phyloP scores from a whole-genome alignment of 2,329 filamentous ascomycete species.

The Blastomyces silverae region DNA sequence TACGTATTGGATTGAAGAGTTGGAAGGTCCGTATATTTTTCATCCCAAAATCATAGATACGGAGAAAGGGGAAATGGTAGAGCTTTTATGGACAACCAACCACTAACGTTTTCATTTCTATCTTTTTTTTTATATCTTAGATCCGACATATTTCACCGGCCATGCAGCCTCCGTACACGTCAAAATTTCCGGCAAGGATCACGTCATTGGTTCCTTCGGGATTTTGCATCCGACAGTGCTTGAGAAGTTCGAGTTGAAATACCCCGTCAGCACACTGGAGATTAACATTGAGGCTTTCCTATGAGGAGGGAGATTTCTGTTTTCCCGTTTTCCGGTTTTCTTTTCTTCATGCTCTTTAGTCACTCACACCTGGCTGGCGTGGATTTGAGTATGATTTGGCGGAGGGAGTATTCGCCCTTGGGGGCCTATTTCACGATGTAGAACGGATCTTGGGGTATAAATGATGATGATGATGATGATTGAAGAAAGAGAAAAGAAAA shows the following conservation, averaged over 20 bases:
- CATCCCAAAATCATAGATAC: background rate
- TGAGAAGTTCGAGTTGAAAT: slow-evolving; percentile 87
- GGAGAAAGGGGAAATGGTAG: background rate
- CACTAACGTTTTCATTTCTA: background rate
- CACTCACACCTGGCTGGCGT: too few species aligned
- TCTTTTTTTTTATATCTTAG: too few species aligned
- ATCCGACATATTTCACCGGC: slow-evolving; percentile 84
- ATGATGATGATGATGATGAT: background rate
- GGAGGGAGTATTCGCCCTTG: background rate
- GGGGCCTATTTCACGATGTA: background rate
- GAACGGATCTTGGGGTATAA: background rate
- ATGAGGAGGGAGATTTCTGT: slow-evolving; percentile 39
- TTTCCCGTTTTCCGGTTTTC: too few species aligned
- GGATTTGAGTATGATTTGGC: background rate
- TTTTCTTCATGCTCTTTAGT: too few species aligned
- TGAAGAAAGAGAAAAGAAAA: background rate
- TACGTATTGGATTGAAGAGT: slow-evolving; percentile 89
- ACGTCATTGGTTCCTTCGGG: slow-evolving; percentile 80
- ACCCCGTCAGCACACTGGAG: slow-evolving; percentile 89
- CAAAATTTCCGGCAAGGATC: slow-evolving; percentile 64
- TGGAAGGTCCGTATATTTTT: slow-evolving; percentile 53
- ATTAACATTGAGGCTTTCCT: slow-evolving; percentile 92
- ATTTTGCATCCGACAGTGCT: slow-evolving; percentile 89
- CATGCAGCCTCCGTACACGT: slow-evolving; percentile 81
- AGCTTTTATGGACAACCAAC: background rate